These are phyloP conservation scores for Cydonia oblonga DNA, from an alignment of 331 rosid genomes.

Conservation along the genomic window DNA sequence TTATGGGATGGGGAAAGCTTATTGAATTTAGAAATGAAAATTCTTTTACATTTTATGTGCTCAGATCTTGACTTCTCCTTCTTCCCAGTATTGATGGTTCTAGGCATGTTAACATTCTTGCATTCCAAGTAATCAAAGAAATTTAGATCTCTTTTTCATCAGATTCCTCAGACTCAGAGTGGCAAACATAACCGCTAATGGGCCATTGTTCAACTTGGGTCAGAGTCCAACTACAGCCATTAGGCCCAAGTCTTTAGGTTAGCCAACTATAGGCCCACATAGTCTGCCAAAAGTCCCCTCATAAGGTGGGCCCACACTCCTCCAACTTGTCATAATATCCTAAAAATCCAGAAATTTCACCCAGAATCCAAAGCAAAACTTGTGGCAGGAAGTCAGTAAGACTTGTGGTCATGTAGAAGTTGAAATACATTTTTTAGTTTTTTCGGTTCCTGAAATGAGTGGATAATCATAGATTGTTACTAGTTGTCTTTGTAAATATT, in stretches of 20 bases:
- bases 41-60: constrained; percentile 38
- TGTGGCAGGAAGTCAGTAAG: neutral
- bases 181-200: neutral
- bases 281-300: neutral
- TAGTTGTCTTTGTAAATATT: constrained; percentile 3
- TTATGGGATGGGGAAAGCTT: constrained; percentile 41
- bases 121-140: neutral
- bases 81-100: neutral
- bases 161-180: too few relatives aligned
- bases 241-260: neutral
- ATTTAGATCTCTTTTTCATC: too few relatives aligned
- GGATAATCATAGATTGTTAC: accelerated
- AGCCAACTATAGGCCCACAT: neutral
- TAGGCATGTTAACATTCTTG: neutral
- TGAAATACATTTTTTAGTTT: accelerated
- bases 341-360: neutral
- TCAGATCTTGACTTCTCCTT: neutral
- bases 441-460: neutral
- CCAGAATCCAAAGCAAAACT: neutral
- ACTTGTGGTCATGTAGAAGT: too few relatives aligned
- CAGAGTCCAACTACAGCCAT: neutral
- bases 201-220: neutral
- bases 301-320: neutral
- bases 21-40: constrained; percentile 51
- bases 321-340: neutral